Evolutionary conservation across 768 basidiomycete genomes (phyloP), one percentile per base, ranked within the genome.

Genomic region (Hypholoma sublateritium): DNA sequence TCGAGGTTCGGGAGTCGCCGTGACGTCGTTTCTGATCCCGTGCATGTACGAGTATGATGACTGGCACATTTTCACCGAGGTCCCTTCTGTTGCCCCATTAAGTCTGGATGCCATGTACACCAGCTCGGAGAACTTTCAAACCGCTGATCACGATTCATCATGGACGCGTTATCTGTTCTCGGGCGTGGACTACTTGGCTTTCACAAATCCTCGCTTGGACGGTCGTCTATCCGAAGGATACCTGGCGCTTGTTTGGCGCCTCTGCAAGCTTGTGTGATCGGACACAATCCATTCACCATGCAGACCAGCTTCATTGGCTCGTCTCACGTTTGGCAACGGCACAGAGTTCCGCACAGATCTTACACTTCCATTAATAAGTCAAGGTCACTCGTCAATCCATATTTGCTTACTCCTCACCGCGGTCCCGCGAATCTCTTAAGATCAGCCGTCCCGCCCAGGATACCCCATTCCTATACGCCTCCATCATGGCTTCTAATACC

Each of bases 301-400:
- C 37, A 41, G 1, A 41, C 39, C 28, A 9, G 28, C 28, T 32
- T 32, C 28, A 32, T 32, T 32, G 28, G 28, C 57, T 16, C 65
- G 59, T 62, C 68, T 69, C 72, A 70, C 69, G 46, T 57, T 67
- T 25, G 51, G 13, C 28, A 42, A 42, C 41, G 19, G 37, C 42
- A 16, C 37, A 36, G 22, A 17, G 41, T 28, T 37, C 22, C 47
- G n/a, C 13, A 21, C 21, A 48, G 47, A 48, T 48, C 12, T 32
- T 28, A 13, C 28, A 45, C n/a, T 28, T 32, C 28, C 47, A 48
- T n/a, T 34, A 28, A 48, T 48, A 48, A 48, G 47, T 45, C 21
- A 6, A 16, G 39, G 17, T 41, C 39, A 41, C 39, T 41, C 17
- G 39, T 13, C 39, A 14, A 13, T 41, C 17, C 39, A 41, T 41